Evolutionary conservation across 179 eudicot genomes (phyloP).

Genomic region (Amaranthus tricolor): DNA sequence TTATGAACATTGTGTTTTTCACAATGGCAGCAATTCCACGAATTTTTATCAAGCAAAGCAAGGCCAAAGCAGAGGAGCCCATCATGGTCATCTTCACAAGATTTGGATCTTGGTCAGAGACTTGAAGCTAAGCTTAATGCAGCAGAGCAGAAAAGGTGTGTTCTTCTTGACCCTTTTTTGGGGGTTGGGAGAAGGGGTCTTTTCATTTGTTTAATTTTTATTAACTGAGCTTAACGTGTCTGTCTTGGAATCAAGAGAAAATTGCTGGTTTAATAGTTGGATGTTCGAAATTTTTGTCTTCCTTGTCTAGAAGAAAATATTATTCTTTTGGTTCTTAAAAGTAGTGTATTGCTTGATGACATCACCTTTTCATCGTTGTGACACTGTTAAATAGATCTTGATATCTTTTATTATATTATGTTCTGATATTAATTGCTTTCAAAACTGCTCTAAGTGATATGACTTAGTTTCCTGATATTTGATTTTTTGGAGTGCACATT

Average conservation of each 20-base stretch:
- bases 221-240: no score
- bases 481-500: no score
- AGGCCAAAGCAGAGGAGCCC: constrained; percentile 76
- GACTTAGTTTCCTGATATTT: neutral
- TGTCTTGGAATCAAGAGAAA: neutral
- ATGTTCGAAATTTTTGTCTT: neutral
- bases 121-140: constrained; percentile 93
- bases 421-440: neutral
- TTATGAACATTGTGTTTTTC: neutral
- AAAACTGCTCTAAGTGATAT: no score
- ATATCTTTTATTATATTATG: no score
- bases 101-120: constrained; percentile 72
- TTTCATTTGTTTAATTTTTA: neutral
- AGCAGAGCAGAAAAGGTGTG: constrained; percentile 89
- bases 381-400: neutral
- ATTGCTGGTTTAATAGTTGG: neutral
- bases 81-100: constrained; percentile 54
- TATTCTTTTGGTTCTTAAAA: neutral
- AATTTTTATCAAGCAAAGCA: constrained; percentile 74
- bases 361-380: neutral
- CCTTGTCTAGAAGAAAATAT: neutral
- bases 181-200: neutral
- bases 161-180: constrained; percentile 8
- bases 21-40: constrained; percentile 68
- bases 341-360: neutral